Conservation (phyloP, 2,329 filamentous ascomycete genomes). For the Phoma sp. region DNA sequence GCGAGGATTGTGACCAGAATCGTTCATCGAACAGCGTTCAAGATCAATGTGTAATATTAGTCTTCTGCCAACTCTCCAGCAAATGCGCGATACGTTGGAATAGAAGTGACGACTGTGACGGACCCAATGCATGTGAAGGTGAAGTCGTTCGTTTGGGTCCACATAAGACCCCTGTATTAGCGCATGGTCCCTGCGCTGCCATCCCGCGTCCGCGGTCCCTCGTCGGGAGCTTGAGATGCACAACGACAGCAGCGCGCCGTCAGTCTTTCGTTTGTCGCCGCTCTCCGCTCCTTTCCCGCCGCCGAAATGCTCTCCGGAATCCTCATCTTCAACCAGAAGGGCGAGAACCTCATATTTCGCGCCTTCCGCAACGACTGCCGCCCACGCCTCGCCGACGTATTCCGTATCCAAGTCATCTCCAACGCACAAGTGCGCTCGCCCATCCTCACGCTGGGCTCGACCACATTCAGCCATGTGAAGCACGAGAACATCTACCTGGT, state of each 20-base stretch:
- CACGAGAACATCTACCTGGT: constrained; percentile 99
- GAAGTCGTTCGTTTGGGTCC: not conserved
- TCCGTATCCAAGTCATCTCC: constrained; percentile 98
- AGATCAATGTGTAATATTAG: too few relatives aligned
- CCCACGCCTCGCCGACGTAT: constrained; percentile 95
- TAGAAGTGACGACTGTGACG: not conserved
- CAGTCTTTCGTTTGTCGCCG: not conserved
- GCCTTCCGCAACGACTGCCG: constrained; percentile 99
- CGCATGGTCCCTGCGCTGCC: constrained; percentile 3
- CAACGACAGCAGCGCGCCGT: constrained; percentile 3
- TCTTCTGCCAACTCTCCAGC: not conserved
- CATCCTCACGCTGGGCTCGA: constrained; percentile 95
- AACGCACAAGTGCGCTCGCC: constrained; percentile 97
- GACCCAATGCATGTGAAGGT: not conserved
- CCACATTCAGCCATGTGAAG: constrained; percentile 99
- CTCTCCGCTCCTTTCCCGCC: constrained; percentile 3
- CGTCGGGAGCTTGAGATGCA: constrained; percentile 14
- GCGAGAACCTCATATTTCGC: constrained; percentile 99
- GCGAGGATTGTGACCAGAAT: not conserved
- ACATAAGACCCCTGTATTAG: constrained; percentile 12
- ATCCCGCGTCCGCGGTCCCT: constrained; percentile 12
- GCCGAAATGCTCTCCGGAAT: constrained; percentile 88
- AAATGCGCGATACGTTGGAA: not conserved
- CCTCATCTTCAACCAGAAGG: constrained; percentile 98
- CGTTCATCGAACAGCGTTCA: too few relatives aligned